phyloP scores from a whole-genome alignment of 345 rosid species.

The Acer negundo region DNA sequence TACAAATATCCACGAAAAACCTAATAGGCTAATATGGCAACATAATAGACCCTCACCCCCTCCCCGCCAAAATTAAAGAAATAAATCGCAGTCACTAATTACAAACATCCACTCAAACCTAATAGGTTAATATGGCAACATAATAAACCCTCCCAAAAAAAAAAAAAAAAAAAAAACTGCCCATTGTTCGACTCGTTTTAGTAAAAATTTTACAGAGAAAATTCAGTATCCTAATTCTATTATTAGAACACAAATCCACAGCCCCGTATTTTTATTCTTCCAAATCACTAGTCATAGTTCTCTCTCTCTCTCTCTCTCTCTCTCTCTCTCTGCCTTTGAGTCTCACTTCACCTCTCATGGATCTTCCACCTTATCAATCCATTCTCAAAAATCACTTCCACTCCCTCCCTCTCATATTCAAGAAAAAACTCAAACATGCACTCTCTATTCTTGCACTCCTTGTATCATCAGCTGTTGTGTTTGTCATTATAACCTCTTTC shows the following conservation, averaged over 20 bases:
- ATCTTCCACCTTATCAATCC: conserved; percentile 28
- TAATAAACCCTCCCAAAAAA: not conserved
- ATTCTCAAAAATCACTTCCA: conserved; percentile 16
- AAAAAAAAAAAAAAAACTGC: not conserved
- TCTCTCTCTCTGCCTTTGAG: conserved; percentile 20
- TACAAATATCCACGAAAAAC: too few relatives aligned
- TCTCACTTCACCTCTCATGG: conserved; percentile 46
- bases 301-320: not conserved
- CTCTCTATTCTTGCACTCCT: conserved; percentile 32
- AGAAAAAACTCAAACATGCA: conserved; percentile 31
- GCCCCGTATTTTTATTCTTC: too few relatives aligned
- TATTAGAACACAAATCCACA: not conserved
- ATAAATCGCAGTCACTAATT: too few relatives aligned
- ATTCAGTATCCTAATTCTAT: not conserved
- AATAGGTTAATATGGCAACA: too few relatives aligned
- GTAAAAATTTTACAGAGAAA: not conserved
- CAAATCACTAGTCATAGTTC: not conserved
- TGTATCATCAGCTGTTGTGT: conserved; percentile 37
- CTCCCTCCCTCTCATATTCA: conserved; percentile 33
- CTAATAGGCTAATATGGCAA: too few relatives aligned
- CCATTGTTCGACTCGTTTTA: not conserved
- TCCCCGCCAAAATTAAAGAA: too few relatives aligned
- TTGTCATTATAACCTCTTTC: conserved; percentile 27
- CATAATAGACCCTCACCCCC: too few relatives aligned
- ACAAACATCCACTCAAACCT: too few relatives aligned